Percentiles rank a stretch among this genome's conserved stretches.
Conservation (phyloP, 2,329 filamentous ascomycete species). For the Sordariomycetes sp. region DNA sequence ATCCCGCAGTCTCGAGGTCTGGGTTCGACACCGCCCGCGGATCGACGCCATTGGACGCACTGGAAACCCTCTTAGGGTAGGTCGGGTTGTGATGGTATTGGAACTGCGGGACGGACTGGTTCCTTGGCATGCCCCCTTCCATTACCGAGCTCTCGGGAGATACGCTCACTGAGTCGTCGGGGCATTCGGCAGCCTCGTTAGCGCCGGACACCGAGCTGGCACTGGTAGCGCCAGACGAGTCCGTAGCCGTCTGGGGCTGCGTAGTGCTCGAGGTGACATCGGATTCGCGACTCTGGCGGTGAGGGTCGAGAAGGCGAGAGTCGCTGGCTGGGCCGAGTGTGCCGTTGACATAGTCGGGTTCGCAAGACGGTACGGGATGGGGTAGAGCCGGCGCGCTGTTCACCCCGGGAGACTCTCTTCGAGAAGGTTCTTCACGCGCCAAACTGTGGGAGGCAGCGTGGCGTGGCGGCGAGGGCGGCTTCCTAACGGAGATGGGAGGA, state of each 20-base stretch:
- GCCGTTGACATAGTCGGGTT: slow-evolving; percentile 15
- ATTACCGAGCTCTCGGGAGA: slow-evolving; percentile 37
- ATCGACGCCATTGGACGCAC: slow-evolving; percentile 24
- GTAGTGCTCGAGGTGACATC: slow-evolving; percentile 34
- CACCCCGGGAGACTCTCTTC: background rate
- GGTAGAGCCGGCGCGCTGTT: background rate
- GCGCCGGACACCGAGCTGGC: slow-evolving; percentile 39
- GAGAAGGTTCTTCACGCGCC: background rate
- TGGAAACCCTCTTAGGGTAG: slow-evolving; percentile 26
- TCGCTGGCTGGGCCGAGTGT: slow-evolving; percentile 17
- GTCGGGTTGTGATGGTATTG: slow-evolving; percentile 50
- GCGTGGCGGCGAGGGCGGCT: background rate
- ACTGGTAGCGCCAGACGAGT: slow-evolving; percentile 41
- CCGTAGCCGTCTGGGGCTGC: slow-evolving; percentile 32
- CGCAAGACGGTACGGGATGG: slow-evolving; percentile 7
- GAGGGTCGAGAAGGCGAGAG: slow-evolving; percentile 19
- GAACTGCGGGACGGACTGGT: slow-evolving; percentile 37
- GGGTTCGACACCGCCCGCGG: slow-evolving; percentile 33
- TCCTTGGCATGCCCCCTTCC: slow-evolving; percentile 26
- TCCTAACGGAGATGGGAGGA: background rate
- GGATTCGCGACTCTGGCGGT: slow-evolving; percentile 39
- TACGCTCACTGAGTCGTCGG: slow-evolving; percentile 18
- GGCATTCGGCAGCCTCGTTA: slow-evolving; percentile 31
- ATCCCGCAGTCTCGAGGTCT: slow-evolving; percentile 34
- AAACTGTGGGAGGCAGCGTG: background rate